A percentile compares a stretch with the other conserved stretches of the same genome.
phyloP scores from a whole-genome alignment of 129 eudicot genomes.

The Pittosporum tobira region DNA sequence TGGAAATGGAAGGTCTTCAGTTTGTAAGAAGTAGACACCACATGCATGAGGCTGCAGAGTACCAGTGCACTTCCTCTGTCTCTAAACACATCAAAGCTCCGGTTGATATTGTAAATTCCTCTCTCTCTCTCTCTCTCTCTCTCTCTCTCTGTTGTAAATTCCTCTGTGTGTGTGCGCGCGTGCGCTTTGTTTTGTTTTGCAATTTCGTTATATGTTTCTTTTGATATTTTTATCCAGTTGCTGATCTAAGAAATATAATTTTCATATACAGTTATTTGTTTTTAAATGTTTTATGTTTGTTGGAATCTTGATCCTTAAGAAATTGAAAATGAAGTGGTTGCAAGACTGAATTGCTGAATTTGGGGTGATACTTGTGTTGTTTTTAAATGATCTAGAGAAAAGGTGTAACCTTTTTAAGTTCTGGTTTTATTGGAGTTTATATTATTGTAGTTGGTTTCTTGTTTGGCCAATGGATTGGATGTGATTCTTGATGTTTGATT shows the following conservation, averaged over 20 bases:
- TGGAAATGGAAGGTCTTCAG: background rate
- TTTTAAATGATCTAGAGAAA: too few species aligned
- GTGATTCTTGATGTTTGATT: too few species aligned
- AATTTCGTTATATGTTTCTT: background rate
- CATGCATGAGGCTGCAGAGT: background rate
- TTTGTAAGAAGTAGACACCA: background rate
- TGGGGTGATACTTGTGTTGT: too few species aligned
- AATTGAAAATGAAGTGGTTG: too few species aligned
- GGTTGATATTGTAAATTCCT: background rate
- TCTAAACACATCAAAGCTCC: conserved; percentile 4
- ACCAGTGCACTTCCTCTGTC: conserved; percentile 4
- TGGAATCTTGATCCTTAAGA: background rate
- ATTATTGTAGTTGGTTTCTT: background rate
- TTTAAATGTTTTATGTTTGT: background rate
- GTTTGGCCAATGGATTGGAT: too few species aligned
- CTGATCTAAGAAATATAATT: background rate
- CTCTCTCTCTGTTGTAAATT: background rate
- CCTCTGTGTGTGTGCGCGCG: background rate
- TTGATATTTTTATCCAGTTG: background rate
- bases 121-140: background rate
- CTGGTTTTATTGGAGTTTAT: too few species aligned
- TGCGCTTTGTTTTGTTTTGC: too few species aligned
- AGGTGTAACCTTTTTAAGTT: too few species aligned
- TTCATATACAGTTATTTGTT: too few species aligned
- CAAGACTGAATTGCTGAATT: too few species aligned